Percentiles rank a stretch among this genome's conserved stretches.
Evolutionary conservation across 225 moss, liverwort and hornwort genomes (phyloP).

Genomic region (Marchantia polymorpha): DNA sequence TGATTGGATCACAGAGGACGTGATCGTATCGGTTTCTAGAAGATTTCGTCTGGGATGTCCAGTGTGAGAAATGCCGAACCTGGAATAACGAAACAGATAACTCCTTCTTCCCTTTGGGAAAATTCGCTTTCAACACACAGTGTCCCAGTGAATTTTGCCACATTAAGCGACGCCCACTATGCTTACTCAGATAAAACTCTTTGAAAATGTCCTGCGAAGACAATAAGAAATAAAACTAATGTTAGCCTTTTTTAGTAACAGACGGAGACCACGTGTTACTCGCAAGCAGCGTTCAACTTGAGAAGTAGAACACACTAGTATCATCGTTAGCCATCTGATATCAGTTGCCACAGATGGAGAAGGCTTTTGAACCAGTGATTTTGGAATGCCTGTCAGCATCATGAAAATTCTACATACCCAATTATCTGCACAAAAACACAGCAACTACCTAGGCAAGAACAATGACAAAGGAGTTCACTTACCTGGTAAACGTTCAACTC

Average conservation of each 20-base stretch:
- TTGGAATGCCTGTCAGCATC: not conserved
- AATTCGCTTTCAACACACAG: constrained; percentile 87
- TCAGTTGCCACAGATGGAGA: too few species aligned
- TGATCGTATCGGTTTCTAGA: too few species aligned
- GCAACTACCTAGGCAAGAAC: not conserved
- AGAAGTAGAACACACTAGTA: too few species aligned
- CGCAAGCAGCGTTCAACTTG: too few species aligned
- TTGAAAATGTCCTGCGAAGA: constrained; percentile 73
- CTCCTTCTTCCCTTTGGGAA: constrained; percentile 90
- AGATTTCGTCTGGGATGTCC: too few species aligned
- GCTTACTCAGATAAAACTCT: constrained; percentile 97
- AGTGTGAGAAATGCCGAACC: constrained; percentile 42
- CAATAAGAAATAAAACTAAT: not conserved
- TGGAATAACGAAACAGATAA: constrained; percentile 95
- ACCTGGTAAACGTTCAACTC: constrained; percentile 99
- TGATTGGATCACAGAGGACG: too few species aligned
- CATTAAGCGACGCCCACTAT: constrained; percentile 96
- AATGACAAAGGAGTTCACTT: not conserved
- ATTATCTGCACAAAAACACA: not conserved
- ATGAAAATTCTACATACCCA: not conserved
- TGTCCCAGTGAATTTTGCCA: constrained; percentile 99
- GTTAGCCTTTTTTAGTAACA: not conserved
- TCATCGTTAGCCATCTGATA: too few species aligned
- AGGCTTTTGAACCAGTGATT: too few species aligned
- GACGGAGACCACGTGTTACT: not conserved